phyloP scores from a whole-genome alignment of 2,329 filamentous ascomycete genomes.

The Dactylellina leptospora region DNA sequence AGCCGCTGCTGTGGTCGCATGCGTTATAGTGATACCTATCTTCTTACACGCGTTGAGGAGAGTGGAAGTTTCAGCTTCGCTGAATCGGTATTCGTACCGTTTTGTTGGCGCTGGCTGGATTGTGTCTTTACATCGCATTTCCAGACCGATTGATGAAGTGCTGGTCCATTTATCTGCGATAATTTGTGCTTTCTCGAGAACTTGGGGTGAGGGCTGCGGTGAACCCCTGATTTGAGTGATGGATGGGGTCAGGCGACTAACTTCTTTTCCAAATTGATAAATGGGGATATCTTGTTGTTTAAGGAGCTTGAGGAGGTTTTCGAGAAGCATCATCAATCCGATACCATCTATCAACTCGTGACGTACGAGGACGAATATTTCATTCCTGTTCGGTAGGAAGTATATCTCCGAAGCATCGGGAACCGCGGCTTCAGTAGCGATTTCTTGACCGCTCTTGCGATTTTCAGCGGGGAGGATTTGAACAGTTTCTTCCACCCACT shows the following conservation, averaged over 20 bases:
- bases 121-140: background rate
- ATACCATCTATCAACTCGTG: conserved; percentile 15
- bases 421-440: background rate
- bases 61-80: conserved; percentile 1
- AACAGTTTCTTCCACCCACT: conserved; percentile 17
- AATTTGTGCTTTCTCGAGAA: background rate
- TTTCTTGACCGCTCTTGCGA: conserved; percentile 17
- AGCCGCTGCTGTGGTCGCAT: conserved; percentile 5
- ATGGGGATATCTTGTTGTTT: background rate
- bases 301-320: conserved; percentile 13
- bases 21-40: conserved; percentile 5
- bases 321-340: conserved; percentile 12
- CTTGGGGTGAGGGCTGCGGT: background rate
- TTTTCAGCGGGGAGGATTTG: background rate
- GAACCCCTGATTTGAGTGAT: background rate
- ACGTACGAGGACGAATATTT: conserved; percentile 7
- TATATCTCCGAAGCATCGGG: background rate
- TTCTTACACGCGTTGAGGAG: conserved; percentile 8
- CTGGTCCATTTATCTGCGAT: background rate
- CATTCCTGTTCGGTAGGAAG: conserved; percentile 4
- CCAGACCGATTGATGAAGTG: background rate
- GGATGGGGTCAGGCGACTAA: background rate
- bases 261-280: background rate
- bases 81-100: conserved; percentile 6
- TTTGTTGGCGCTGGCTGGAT: background rate